Evolutionary conservation across 371 early-diverging fungal species (phyloP), one percentile per base, ranked within the genome.

Genomic region (Mortierella polycephala): DNA sequence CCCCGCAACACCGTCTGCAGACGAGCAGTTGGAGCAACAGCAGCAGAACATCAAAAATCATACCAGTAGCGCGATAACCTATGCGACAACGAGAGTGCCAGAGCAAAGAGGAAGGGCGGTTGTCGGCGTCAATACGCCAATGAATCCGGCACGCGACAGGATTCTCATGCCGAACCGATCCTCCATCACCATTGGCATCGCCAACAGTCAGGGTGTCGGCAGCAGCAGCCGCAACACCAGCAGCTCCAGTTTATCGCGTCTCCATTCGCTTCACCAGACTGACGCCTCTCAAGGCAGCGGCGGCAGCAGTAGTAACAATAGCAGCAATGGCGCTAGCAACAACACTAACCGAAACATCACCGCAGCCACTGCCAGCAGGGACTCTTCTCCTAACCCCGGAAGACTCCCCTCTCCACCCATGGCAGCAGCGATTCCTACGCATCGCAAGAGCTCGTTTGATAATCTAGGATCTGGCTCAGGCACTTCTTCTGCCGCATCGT

Each of bases 161-260:
- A 75, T 81, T 60, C 69, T 71, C n/a, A 74, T 69, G 74, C 71
- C 81, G 21, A 79, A 72, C 49, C 60, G 75, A 30, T 81, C 71
- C 1, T 81, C 75, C 67, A 74, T 74, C 64, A 81, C 74, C 64
- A 71, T 71, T 55, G 75, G 71, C 50, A 75, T 74, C 54, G 81
- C 75, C 65, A 71, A 75, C 55, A 71, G 70, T 50, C 71, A 75
- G 37, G 81, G 75, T 11, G 57, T 70, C 20, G 81, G 81, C 40
- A 74, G 74, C 56, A 75, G 71, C 54, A 74, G 74, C 45, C 60
- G 75, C 47, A 69, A 58, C 44, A 62, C 81, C 40, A 64, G 70
- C 61, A 72, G 68, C 56, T 71, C 81, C 44, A 69, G 74, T 40
- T 58, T 81, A 11, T 74, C 72, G 49, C 81, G 75, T 2, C 52